phyloP scores from a whole-genome alignment of 2,329 filamentous ascomycete species.

The Teratosphaeria gauchensis region DNA sequence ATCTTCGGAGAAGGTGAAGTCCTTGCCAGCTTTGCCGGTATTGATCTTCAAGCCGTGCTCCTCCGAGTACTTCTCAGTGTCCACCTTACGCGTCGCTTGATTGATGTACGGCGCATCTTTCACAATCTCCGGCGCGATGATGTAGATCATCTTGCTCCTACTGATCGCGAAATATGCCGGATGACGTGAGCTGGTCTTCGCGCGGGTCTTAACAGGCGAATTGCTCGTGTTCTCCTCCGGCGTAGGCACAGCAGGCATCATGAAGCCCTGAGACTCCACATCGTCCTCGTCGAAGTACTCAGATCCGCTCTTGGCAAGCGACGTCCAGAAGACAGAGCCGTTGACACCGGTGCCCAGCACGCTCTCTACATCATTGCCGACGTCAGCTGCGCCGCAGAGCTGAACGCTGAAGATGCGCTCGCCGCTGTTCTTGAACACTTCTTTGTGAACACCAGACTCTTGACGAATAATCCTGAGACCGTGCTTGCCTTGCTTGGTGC shows the following conservation, averaged over 20 bases:
- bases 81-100: slow-evolving; percentile 51
- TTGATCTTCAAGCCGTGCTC: slow-evolving; percentile 88
- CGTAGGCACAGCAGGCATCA: slow-evolving; percentile 75
- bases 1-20: slow-evolving; percentile 96
- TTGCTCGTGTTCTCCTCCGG: slow-evolving; percentile 86
- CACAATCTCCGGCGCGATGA: slow-evolving; percentile 58
- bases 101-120: slow-evolving; percentile 42
- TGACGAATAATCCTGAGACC: slow-evolving; percentile 90
- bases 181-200: slow-evolving; percentile 78
- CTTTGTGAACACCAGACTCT: slow-evolving; percentile 82
- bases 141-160: slow-evolving; percentile 89
- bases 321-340: slow-evolving; percentile 92
- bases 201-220: slow-evolving; percentile 79
- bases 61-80: slow-evolving; percentile 77
- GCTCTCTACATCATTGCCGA: slow-evolving; percentile 57
- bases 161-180: slow-evolving; percentile 92
- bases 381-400: slow-evolving; percentile 56
- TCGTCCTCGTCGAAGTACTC: slow-evolving; percentile 71
- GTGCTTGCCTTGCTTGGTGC: slow-evolving; percentile 57
- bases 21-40: slow-evolving; percentile 95
- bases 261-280: slow-evolving; percentile 75
- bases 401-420: slow-evolving; percentile 94
- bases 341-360: slow-evolving; percentile 90
- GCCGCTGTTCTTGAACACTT: slow-evolving; percentile 81
- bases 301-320: slow-evolving; percentile 54